Base-by-base conservation (phyloP, 495 filamentous ascomycete genomes). In the Diplogelasinospora grovesii region DNA sequence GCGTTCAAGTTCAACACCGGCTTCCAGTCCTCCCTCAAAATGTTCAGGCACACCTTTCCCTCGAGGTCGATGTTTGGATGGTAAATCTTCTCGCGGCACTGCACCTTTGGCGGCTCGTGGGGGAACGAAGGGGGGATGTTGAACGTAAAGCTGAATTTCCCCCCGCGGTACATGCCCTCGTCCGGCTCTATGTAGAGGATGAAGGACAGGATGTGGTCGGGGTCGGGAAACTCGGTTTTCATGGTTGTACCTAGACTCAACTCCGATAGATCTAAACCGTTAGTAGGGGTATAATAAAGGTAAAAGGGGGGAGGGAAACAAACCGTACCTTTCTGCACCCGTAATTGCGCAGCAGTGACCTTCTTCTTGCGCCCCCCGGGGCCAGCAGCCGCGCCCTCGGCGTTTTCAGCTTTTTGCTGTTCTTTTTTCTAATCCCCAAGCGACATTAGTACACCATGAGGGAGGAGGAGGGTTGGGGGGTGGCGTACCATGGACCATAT, bases 11-110 rank as follows among this genome's bases (percentile, higher is more conserved):
- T 97, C 58, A 98, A 68, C 15, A 97, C 92, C 0, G 92, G 92
- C 69, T 96, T 97, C 92, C 92, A 98, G 69, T 98, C 92, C 69
- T 97, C 92, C 41, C 92, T 70, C 54, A 98, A 64, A 44, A 98
- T 97, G 59, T 98, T 98, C 51, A 98, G 63, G 68, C 92, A 98
- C 10, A 98, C 88, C 56, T 98, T 98, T 26, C 92, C 92, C 54
- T 98, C 92, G 34, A 94, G 71, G 59, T 98, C 92, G 61, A 98
- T 97, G 62, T 98, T 98, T 8, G 92, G 92, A 55, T 98, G 92
- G 66, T 98, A 98, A 51, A 97, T 96, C 73, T 95, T 98, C 63
- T 98, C 85, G 40, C 82, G 86, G 64, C 92, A 97, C 59, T 89
- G 94, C 52, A 98, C 93, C 65, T 97, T 97, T 1, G 92, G 92